Base-by-base conservation (phyloP, 1,284 basidiomycete genomes). In the Spongispora temasekensis region DNA sequence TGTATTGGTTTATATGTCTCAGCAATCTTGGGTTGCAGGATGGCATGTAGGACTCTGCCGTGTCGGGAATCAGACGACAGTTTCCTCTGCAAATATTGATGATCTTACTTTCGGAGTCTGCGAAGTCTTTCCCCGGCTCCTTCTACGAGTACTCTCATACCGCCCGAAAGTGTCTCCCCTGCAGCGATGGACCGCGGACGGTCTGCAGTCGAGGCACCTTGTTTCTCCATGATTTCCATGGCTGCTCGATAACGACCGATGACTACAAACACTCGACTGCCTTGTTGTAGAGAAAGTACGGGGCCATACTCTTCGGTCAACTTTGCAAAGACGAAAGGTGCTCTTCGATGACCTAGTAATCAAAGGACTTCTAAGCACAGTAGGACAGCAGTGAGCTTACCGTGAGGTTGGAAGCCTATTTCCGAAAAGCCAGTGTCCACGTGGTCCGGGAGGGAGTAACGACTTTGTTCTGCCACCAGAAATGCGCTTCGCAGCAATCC, bases 11-110 rank as follows among this genome's bases (percentile, higher is more conserved):
- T 77, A 60, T 88, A 86, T 4, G 72, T 75, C 5, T 71, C 68
- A 1, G 83, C 77, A 1, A 76, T 70, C 57, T 79, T 81, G 3
- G 81, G 78, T 61, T 86, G 82, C 5, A 88, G 71, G 50, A 83
- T 80, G 0, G 79, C 75, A 61, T 88, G 86, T 4, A 88, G 73
- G 1, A 83, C 85, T 59, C 81, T 83, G 25, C 21, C 13, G n/a
- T 15, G 27, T 32, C 23, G 5, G 23, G 9, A 6, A 28, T 40
- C 32, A 59, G 27, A 48, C 5, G 32, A n/a, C 37, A 4, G 30
- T 53, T 19, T 2, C 25, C 21, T 21, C 34, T 21, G 10, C 31
- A n/a, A 34, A 17, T 19, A 23, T 6, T 0, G 19, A 19, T 2
- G 3, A 44, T 2, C 9, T 56, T 25, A 68, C 67, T 51, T 69